phyloP scores from a whole-genome alignment of 495 filamentous ascomycete genomes.

The Talaromyces borbonicus region DNA sequence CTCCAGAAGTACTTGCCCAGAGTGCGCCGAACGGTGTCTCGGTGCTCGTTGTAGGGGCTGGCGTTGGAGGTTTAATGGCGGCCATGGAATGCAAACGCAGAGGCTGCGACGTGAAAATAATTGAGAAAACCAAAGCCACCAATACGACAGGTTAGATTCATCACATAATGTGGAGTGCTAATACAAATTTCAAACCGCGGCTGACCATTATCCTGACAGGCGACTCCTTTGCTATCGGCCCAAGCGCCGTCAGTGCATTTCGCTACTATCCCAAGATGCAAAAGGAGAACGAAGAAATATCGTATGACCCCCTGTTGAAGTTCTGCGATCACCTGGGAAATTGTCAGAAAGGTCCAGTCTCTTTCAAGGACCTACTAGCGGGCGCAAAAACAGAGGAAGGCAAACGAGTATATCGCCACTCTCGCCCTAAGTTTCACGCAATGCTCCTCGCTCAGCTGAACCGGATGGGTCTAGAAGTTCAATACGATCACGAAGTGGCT shows the following conservation, averaged over 20 bases:
- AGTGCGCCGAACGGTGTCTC: background rate
- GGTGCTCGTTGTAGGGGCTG: conserved; percentile 10
- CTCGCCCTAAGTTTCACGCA: conserved; percentile 42
- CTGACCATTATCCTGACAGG: background rate
- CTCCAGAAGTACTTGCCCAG: background rate
- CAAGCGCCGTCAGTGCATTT: conserved; percentile 37
- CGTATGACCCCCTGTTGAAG: conserved; percentile 42
- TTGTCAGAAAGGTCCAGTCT: too few relatives aligned
- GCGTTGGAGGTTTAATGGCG: conserved; percentile 6
- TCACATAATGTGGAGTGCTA: background rate
- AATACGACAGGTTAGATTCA: background rate
- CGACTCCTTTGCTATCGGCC: conserved; percentile 5
- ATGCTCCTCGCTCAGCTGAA: conserved; percentile 45
- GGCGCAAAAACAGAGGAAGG: conserved; percentile 5
- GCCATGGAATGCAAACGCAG: conserved; percentile 7
- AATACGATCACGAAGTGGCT: conserved; percentile 39
- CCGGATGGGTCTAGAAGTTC: conserved; percentile 35
- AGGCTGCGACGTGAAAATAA: conserved; percentile 7
- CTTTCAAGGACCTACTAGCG: conserved; percentile 6
- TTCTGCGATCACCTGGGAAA: conserved; percentile 29
- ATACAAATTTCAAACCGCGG: background rate
- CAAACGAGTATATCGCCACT: conserved; percentile 28
- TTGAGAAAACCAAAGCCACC: conserved; percentile 1
- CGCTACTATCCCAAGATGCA: conserved; percentile 47
- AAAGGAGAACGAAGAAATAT: conserved; percentile 37